These are phyloP conservation scores for Aspergillus conjunctus DNA, from an alignment of 495 filamentous ascomycete species.

Conservation along the genomic window DNA sequence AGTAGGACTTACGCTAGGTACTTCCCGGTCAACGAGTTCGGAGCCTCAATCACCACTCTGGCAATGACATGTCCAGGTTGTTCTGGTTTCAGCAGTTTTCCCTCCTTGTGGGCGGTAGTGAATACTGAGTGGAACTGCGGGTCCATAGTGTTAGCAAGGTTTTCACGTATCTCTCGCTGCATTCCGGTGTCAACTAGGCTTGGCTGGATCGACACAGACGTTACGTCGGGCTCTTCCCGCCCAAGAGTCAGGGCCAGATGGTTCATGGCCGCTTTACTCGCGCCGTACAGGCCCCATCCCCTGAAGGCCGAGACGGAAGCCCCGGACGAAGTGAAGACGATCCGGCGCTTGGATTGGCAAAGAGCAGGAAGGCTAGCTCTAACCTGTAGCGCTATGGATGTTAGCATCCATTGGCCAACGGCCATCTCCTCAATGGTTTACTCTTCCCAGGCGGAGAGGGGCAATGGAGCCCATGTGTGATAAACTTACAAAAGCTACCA, in stretches of 20 bases:
- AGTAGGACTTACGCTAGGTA: constrained; percentile 66
- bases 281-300: constrained; percentile 80
- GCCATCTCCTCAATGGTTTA: background rate
- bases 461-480: no score
- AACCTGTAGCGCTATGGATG: no score
- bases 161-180: constrained; percentile 79
- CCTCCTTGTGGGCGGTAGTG: constrained; percentile 61
- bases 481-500: constrained; percentile 71
- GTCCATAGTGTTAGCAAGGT: constrained; percentile 66
- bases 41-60: constrained; percentile 64
- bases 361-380: constrained; percentile 74
- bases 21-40: constrained; percentile 68
- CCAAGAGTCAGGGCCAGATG: constrained; percentile 73
- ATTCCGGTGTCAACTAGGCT: constrained; percentile 93
- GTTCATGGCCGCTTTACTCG: constrained; percentile 87
- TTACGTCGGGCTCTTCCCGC: constrained; percentile 78
- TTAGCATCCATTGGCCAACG: no score
- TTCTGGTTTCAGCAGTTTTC: constrained; percentile 77
- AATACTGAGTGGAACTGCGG: constrained; percentile 68
- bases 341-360: constrained; percentile 65
- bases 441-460: no score
- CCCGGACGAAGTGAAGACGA: constrained; percentile 77
- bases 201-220: constrained; percentile 70
- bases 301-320: constrained; percentile 68
- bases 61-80: constrained; percentile 87